These are phyloP conservation scores for Neurospora cerealis DNA, from an alignment of 495 filamentous ascomycete species.

Conservation along the genomic window DNA sequence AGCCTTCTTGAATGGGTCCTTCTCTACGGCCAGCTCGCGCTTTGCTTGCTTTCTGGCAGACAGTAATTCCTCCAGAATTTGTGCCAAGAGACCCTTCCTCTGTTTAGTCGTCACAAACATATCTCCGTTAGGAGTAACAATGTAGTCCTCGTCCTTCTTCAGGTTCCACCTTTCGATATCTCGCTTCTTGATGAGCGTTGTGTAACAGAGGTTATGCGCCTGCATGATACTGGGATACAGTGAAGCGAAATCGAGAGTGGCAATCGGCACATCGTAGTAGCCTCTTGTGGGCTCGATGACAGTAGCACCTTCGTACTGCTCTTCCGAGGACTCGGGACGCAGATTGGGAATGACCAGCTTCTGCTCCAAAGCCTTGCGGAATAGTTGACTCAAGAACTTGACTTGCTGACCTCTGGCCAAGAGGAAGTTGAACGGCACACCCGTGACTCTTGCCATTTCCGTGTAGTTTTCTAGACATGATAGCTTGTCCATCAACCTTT, in stretches of 20 bases:
- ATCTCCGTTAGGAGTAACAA: slow-evolving; percentile 88
- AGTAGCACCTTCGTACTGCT: slow-evolving; percentile 95
- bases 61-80: slow-evolving; percentile 91
- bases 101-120: slow-evolving; percentile 82
- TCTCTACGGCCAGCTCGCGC: slow-evolving; percentile 81
- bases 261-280: slow-evolving; percentile 89
- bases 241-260: slow-evolving; percentile 96
- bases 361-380: slow-evolving; percentile 86
- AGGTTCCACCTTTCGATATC: slow-evolving; percentile 61
- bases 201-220: slow-evolving; percentile 98
- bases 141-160: slow-evolving; percentile 86
- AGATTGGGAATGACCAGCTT: slow-evolving; percentile 88
- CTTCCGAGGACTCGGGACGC: slow-evolving; percentile 49
- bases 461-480: slow-evolving; percentile 98
- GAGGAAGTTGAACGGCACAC: slow-evolving; percentile 93
- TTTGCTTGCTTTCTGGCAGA: slow-evolving; percentile 87
- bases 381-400: slow-evolving; percentile 95
- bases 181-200: slow-evolving; percentile 78
- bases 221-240: slow-evolving; percentile 99
- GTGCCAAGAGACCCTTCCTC: slow-evolving; percentile 83
- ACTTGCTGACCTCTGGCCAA: slow-evolving; percentile 90
- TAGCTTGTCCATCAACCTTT: slow-evolving; percentile 91
- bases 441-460: slow-evolving; percentile 98
- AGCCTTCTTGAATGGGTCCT: slow-evolving; percentile 93
- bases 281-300: slow-evolving; percentile 92